Evolutionary conservation across 148 eudicot genomes (phyloP).

Genomic region (Chenopodium berlandieri): DNA sequence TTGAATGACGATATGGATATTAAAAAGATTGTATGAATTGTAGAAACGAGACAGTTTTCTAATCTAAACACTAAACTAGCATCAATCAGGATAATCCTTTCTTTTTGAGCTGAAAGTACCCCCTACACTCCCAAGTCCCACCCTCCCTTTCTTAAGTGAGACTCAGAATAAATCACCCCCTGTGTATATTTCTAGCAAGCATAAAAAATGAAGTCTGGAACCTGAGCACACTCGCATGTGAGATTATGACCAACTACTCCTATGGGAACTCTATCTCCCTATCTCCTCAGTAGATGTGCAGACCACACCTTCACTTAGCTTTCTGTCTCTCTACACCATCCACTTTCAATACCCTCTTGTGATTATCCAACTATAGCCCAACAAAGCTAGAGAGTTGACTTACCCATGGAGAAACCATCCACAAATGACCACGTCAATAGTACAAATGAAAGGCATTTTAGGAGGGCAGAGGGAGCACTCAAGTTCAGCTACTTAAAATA

Average conservation of each 20-base stretch:
- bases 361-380: neutral
- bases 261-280: neutral
- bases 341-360: neutral
- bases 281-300: neutral
- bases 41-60: neutral
- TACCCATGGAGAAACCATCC: no score
- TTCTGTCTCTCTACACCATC: neutral
- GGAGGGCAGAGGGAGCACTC: constrained; percentile 5
- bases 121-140: no score
- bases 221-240: neutral
- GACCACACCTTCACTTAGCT: neutral
- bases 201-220: no score
- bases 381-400: neutral
- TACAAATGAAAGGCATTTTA: neutral
- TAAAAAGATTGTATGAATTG: neutral
- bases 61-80: no score
- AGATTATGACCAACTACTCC: neutral
- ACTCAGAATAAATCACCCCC: no score
- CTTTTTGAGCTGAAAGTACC: no score
- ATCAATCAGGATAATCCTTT: no score
- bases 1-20: neutral
- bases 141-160: no score
- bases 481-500: neutral
- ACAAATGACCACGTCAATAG: no score
- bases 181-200: no score